A percentile compares a stretch with the other conserved stretches of the same genome.
phyloP scores from a whole-genome alignment of 2,329 filamentous ascomycete species.

The Arthrobotrys pseudoclavata region DNA sequence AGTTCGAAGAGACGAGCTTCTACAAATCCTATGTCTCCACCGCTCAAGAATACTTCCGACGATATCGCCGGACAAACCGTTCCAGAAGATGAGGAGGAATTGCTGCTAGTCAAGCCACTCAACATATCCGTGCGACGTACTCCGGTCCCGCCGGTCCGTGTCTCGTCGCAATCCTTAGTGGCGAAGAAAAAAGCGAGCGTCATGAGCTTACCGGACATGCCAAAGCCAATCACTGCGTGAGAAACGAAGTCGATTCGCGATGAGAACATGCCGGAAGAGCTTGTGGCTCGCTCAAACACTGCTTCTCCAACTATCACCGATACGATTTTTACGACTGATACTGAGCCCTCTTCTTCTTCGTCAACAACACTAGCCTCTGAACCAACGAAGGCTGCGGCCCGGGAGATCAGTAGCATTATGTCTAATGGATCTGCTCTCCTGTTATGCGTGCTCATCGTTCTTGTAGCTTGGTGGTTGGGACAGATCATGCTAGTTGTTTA shows the following conservation, averaged over 20 bases:
- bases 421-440: constrained; percentile 51
- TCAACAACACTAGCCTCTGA: background rate
- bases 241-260: constrained; percentile 44
- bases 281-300: constrained; percentile 13
- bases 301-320: constrained; percentile 41
- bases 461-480: constrained; percentile 35
- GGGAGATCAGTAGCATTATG: background rate
- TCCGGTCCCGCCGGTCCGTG: constrained; percentile 47
- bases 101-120: constrained; percentile 51
- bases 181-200: constrained; percentile 58
- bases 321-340: constrained; percentile 47
- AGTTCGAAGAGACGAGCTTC: constrained; percentile 63
- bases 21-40: constrained; percentile 40
- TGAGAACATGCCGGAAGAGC: constrained; percentile 17
- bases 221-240: constrained; percentile 56
- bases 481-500: constrained; percentile 39
- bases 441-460: constrained; percentile 19
- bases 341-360: constrained; percentile 19
- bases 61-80: constrained; percentile 51
- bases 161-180: constrained; percentile 44
- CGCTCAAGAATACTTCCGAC: constrained; percentile 37
- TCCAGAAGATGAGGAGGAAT: constrained; percentile 51
- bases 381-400: background rate
- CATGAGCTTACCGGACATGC: constrained; percentile 57
- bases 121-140: constrained; percentile 56